Conservation (phyloP, 495 filamentous ascomycete genomes). For the Podospora didyma region DNA sequence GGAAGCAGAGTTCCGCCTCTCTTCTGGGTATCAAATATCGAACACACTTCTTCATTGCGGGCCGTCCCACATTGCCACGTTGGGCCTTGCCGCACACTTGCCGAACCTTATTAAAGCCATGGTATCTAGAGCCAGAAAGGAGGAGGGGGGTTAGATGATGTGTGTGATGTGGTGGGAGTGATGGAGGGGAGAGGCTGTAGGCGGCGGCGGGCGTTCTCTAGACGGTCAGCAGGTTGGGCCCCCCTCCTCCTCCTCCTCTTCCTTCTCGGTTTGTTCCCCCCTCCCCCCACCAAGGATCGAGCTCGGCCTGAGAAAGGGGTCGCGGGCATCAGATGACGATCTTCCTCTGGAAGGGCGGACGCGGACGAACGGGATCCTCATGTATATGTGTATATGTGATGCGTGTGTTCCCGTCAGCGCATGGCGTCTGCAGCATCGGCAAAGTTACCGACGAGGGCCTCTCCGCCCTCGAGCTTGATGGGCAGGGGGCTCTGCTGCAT, state of each 20-base stretch:
- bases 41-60: conserved; percentile 12
- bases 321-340: conserved; percentile 2
- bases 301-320: neutral
- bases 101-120: conserved; percentile 11
- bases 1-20: conserved; percentile 14
- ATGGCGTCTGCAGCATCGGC: conserved; percentile 44
- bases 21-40: conserved; percentile 22
- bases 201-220: neutral
- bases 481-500: conserved; percentile 34
- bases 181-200: neutral
- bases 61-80: conserved; percentile 17
- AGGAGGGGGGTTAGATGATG: neutral
- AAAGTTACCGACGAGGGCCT: conserved; percentile 46
- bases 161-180: too few species aligned
- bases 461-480: conserved; percentile 42
- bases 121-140: neutral
- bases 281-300: neutral
- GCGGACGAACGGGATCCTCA: neutral
- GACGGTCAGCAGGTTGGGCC: conserved; percentile 10
- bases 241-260: neutral
- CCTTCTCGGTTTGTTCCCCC: too few species aligned
- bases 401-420: conserved; percentile 26
- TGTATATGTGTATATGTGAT: too few species aligned
- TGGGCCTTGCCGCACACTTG: conserved; percentile 14
- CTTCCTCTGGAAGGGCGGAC: too few species aligned